Conservation (phyloP, 768 basidiomycete species). For the Lactifluus volemus region DNA sequence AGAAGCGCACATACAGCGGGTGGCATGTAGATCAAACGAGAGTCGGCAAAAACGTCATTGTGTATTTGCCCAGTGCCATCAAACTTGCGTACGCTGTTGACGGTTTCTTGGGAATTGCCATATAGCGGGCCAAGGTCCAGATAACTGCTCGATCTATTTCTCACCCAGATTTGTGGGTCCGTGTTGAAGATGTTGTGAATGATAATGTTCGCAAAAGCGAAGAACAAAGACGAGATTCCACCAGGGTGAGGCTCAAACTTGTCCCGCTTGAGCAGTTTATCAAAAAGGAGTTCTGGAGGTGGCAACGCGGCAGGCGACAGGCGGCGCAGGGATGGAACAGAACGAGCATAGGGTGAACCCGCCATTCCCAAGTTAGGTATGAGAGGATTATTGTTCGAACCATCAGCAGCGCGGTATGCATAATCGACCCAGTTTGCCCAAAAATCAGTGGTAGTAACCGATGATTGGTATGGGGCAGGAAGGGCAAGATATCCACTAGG, state of each 20-base stretch:
- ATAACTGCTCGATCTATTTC: conserved; percentile 65
- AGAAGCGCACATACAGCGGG: conserved; percentile 61
- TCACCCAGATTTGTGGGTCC: conserved; percentile 35
- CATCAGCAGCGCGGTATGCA: conserved; percentile 28
- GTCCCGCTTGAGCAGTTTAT: conserved; percentile 47
- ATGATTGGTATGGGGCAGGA: not conserved
- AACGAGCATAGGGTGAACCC: conserved; percentile 41
- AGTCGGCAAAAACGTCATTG: conserved; percentile 64
- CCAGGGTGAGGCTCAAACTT: conserved; percentile 26
- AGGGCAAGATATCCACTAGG: conserved; percentile 16
- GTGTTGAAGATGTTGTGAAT: conserved; percentile 70
- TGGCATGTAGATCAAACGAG: conserved; percentile 59
- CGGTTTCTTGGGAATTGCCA: conserved; percentile 41
- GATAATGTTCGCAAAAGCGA: conserved; percentile 70
- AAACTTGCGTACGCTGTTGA: conserved; percentile 44
- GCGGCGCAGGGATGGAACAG: conserved; percentile 43
- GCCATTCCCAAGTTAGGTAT: conserved; percentile 29
- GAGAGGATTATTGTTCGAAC: conserved; percentile 29
- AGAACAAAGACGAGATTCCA: conserved; percentile 66
- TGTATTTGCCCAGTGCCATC: conserved; percentile 63
- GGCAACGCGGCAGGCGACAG: conserved; percentile 43
- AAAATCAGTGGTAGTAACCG: not conserved
- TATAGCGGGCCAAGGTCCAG: conserved; percentile 71
- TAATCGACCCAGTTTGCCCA: conserved; percentile 4
- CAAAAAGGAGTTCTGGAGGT: conserved; percentile 61